phyloP scores from a whole-genome alignment of 805 yeast genomes.

The Monosporozyma servazzii region DNA sequence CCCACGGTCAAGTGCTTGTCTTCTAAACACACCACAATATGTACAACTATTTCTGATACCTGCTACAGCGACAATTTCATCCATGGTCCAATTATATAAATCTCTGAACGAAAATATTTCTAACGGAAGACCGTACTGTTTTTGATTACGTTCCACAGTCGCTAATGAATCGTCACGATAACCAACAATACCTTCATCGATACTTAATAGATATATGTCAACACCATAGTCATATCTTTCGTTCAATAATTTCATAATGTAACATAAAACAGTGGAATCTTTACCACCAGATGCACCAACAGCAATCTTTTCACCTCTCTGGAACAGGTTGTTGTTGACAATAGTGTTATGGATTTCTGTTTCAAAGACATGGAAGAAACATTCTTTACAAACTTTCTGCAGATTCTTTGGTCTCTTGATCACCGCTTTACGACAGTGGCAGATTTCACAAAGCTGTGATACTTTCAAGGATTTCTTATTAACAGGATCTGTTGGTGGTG shows the following conservation, averaged over 20 bases:
- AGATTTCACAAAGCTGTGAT: slow-evolving; percentile 65
- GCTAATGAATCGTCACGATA: slow-evolving; percentile 95
- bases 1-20: slow-evolving; percentile 96
- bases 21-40: slow-evolving; percentile 92
- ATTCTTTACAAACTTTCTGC: slow-evolving; percentile 80
- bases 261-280: slow-evolving; percentile 92
- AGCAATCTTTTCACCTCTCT: slow-evolving; percentile 80
- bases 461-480: slow-evolving; percentile 25
- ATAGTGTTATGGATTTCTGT: slow-evolving; percentile 93
- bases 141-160: slow-evolving; percentile 87
- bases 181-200: slow-evolving; percentile 96
- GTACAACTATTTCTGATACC: slow-evolving; percentile 94
- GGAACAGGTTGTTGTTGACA: slow-evolving; percentile 54
- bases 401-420: slow-evolving; percentile 88
- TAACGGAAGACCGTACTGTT: slow-evolving; percentile 71
- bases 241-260: slow-evolving; percentile 75
- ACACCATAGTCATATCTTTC: slow-evolving; percentile 84
- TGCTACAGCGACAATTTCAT: slow-evolving; percentile 88
- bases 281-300: slow-evolving; percentile 99
- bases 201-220: slow-evolving; percentile 70
- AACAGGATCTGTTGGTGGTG: slow-evolving; percentile 29
- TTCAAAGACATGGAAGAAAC: slow-evolving; percentile 86
- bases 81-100: slow-evolving; percentile 97
- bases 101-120: slow-evolving; percentile 80
- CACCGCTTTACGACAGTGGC: slow-evolving; percentile 74